phyloP scores from a whole-genome alignment of 352 stramenopile genomes.

The Phytophthora capsici region DNA sequence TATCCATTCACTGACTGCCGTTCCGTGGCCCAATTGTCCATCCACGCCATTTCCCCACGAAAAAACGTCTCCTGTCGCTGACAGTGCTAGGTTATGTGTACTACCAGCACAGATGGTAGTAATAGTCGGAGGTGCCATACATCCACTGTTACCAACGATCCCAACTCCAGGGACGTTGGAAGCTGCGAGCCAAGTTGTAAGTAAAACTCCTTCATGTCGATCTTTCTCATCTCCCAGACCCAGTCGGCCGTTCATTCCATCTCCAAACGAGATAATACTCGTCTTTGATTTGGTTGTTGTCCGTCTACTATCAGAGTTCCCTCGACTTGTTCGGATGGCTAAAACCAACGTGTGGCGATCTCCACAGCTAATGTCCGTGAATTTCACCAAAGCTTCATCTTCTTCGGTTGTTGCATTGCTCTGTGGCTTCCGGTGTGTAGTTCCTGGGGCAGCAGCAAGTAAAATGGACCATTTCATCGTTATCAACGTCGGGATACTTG shows the following conservation, averaged over 20 bases:
- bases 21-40: slow-evolving; percentile 64
- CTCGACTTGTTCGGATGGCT: background rate
- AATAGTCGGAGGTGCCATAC: slow-evolving; percentile 45
- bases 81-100: slow-evolving; percentile 60
- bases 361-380: slow-evolving; percentile 70
- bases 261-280: slow-evolving; percentile 67
- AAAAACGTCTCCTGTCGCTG: slow-evolving; percentile 59
- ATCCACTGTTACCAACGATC: slow-evolving; percentile 26
- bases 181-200: slow-evolving; percentile 44
- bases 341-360: slow-evolving; percentile 72
- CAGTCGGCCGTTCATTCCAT: slow-evolving; percentile 73
- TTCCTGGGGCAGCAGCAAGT: slow-evolving; percentile 9
- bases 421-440: slow-evolving; percentile 16
- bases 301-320: slow-evolving; percentile 5
- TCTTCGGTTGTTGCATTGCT: slow-evolving; percentile 5
- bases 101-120: slow-evolving; percentile 48
- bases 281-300: slow-evolving; percentile 29
- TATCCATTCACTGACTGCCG: slow-evolving; percentile 60
- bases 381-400: slow-evolving; percentile 49
- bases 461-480: slow-evolving; percentile 51
- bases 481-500: slow-evolving; percentile 36
- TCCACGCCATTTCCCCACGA: slow-evolving; percentile 70
- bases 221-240: slow-evolving; percentile 63
- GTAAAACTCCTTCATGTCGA: slow-evolving; percentile 43
- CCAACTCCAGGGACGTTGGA: slow-evolving; percentile 15